These are phyloP conservation scores for Trypanosoma boissoni DNA, from an alignment of 208 protist species.

Conservation along the genomic window DNA sequence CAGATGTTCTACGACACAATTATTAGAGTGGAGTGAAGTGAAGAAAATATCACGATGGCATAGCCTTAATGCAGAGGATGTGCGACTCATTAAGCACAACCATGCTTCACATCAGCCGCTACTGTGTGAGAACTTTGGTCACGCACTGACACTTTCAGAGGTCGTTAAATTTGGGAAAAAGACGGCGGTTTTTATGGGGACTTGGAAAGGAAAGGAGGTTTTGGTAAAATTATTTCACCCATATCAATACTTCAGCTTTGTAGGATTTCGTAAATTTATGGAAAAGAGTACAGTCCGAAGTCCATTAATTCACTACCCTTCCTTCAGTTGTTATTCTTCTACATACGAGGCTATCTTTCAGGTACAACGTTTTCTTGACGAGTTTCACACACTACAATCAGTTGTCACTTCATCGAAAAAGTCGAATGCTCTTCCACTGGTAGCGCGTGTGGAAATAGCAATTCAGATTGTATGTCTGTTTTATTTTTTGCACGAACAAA, in stretches of 20 bases:
- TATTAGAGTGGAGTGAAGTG: neutral
- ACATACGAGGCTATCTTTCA: conserved; percentile 21
- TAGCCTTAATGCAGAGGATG: neutral
- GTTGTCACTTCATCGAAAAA: neutral
- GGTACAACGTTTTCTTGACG: conserved; percentile 8
- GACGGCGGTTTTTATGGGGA: conserved; percentile 2
- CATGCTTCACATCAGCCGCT: neutral
- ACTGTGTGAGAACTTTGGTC: conserved; percentile 10
- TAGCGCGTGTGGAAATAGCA: conserved; percentile 12
- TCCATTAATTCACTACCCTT: conserved; percentile 21
- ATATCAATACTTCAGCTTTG: conserved; percentile 19
- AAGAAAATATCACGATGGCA: neutral
- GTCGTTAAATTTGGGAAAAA: conserved; percentile 17
- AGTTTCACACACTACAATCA: conserved; percentile 3
- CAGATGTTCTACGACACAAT: neutral
- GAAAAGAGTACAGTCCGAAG: neutral
- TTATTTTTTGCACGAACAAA: conserved; percentile 13
- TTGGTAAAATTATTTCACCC: conserved; percentile 17
- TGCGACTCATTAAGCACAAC: neutral
- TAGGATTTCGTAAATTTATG: conserved; percentile 15
- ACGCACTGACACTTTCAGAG: neutral
- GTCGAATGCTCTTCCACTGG: neutral
- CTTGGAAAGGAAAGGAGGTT: conserved; percentile 1
- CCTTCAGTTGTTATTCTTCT: conserved; percentile 17
- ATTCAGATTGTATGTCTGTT: conserved; percentile 20